Conservation (phyloP, 2,329 filamentous ascomycete species). For the Pyrenophora graminea region DNA sequence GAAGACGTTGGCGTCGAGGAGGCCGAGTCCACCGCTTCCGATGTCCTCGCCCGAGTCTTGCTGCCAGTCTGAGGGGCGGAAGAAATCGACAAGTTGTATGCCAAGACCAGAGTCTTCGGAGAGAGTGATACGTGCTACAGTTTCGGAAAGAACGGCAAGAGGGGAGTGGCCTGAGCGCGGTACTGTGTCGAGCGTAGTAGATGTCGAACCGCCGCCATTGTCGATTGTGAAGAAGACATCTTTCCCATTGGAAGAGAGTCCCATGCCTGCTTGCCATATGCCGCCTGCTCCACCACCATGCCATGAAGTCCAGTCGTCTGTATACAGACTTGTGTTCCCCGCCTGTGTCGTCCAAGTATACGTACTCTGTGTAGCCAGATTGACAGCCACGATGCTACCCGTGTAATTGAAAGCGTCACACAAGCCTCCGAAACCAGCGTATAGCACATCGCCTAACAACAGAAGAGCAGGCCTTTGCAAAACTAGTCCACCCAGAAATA, state of each 20-base stretch:
- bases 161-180: slow-evolving; percentile 10
- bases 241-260: slow-evolving; percentile 24
- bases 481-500: slow-evolving; percentile 58
- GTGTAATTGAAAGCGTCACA: slow-evolving; percentile 63
- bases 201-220: slow-evolving; percentile 10
- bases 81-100: slow-evolving; percentile 22
- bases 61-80: slow-evolving; percentile 18
- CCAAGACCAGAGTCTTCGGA: slow-evolving; percentile 12
- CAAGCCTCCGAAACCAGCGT: slow-evolving; percentile 60
- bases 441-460: slow-evolving; percentile 54
- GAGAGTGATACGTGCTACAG: slow-evolving; percentile 11
- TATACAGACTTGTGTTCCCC: slow-evolving; percentile 14
- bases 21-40: slow-evolving; percentile 18
- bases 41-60: slow-evolving; percentile 18
- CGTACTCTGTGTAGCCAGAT: slow-evolving; percentile 16
- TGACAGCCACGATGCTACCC: slow-evolving; percentile 23
- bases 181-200: slow-evolving; percentile 1
- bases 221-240: slow-evolving; percentile 25
- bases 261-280: slow-evolving; percentile 24
- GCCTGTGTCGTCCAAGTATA: slow-evolving; percentile 25
- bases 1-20: slow-evolving; percentile 25
- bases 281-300: slow-evolving; percentile 25
- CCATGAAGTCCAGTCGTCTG: slow-evolving; percentile 22
- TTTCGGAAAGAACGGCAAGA: slow-evolving; percentile 16
- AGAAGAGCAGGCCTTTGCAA: slow-evolving; percentile 58